A percentile compares a stretch with the other conserved stretches of the same genome.
Conservation (phyloP, 768 basidiomycete species). For the Dentipellis sp. region DNA sequence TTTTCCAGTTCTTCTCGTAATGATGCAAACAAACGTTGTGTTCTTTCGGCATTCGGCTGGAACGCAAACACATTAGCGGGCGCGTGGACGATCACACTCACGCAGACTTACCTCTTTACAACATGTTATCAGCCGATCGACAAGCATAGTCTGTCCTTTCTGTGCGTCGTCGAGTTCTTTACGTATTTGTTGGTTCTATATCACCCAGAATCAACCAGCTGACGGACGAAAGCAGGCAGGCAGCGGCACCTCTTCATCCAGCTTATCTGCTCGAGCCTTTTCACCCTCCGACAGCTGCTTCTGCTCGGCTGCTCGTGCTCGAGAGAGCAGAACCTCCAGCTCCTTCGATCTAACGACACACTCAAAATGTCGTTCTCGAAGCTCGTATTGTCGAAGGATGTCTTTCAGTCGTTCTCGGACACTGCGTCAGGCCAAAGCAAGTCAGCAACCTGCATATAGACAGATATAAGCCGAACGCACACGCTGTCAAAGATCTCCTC, state of each 20-base stretch:
- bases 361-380: slow-evolving; percentile 88
- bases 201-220: neutral
- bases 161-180: slow-evolving; percentile 78
- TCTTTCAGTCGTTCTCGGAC: slow-evolving; percentile 83
- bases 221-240: slow-evolving; percentile 8
- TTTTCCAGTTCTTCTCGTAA: slow-evolving; percentile 79
- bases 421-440: slow-evolving; percentile 26
- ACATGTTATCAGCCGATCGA: slow-evolving; percentile 77
- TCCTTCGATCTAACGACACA: slow-evolving; percentile 89
- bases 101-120: slow-evolving; percentile 69
- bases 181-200: slow-evolving; percentile 55
- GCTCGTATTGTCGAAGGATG: slow-evolving; percentile 79
- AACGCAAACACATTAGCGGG: neutral
- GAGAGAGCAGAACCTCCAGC: slow-evolving; percentile 77
- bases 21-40: slow-evolving; percentile 71
- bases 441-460: neutral
- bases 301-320: slow-evolving; percentile 82
- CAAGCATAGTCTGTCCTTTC: slow-evolving; percentile 66
- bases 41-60: slow-evolving; percentile 76
- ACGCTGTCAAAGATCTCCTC: slow-evolving; percentile 83
- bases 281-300: slow-evolving; percentile 76
- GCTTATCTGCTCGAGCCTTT: slow-evolving; percentile 53
- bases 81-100: slow-evolving; percentile 2
- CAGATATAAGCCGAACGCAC: slow-evolving; percentile 35
- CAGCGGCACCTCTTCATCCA: slow-evolving; percentile 62